phyloP scores from a whole-genome alignment of 352 stramenopile species.

The Phytophthora capsici region DNA sequence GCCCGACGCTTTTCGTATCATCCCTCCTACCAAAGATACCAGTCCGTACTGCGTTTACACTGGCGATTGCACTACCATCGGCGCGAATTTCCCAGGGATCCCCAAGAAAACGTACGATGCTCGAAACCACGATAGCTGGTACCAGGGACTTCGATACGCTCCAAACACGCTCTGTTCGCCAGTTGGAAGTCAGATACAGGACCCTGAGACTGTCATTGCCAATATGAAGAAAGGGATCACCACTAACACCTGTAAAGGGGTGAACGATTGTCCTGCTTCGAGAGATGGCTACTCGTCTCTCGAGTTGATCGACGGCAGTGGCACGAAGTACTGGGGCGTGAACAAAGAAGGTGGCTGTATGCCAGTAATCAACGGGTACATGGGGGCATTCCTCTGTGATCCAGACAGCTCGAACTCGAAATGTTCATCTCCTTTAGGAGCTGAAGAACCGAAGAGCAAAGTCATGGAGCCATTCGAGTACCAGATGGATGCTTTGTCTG shows the following conservation, averaged over 20 bases:
- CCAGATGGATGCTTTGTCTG: slow-evolving; percentile 70
- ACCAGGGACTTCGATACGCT: slow-evolving; percentile 65
- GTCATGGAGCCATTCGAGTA: slow-evolving; percentile 57
- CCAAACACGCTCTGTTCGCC: slow-evolving; percentile 48
- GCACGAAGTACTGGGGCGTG: slow-evolving; percentile 52
- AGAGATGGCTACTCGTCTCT: slow-evolving; percentile 49
- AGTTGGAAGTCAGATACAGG: slow-evolving; percentile 32
- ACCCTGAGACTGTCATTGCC: slow-evolving; percentile 38
- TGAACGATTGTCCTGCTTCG: slow-evolving; percentile 60
- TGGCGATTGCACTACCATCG: slow-evolving; percentile 42
- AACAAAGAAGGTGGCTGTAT: slow-evolving; percentile 61
- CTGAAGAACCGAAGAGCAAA: slow-evolving; percentile 35
- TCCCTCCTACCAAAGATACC: slow-evolving; percentile 34
- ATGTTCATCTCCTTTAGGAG: slow-evolving; percentile 36
- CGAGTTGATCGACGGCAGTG: slow-evolving; percentile 47
- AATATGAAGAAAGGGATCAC: slow-evolving; percentile 46
- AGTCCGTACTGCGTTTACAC: slow-evolving; percentile 52
- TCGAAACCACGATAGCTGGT: slow-evolving; percentile 51
- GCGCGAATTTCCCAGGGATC: slow-evolving; percentile 59
- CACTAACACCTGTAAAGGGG: slow-evolving; percentile 48
- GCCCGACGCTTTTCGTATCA: slow-evolving; percentile 58
- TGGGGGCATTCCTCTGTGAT: slow-evolving; percentile 52
- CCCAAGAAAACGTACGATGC: slow-evolving; percentile 46
- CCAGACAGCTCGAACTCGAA: slow-evolving; percentile 48
- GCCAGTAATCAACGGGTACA: slow-evolving; percentile 61